Base-by-base conservation (phyloP, 169 alveolate species). In the Babesia divergens region DNA sequence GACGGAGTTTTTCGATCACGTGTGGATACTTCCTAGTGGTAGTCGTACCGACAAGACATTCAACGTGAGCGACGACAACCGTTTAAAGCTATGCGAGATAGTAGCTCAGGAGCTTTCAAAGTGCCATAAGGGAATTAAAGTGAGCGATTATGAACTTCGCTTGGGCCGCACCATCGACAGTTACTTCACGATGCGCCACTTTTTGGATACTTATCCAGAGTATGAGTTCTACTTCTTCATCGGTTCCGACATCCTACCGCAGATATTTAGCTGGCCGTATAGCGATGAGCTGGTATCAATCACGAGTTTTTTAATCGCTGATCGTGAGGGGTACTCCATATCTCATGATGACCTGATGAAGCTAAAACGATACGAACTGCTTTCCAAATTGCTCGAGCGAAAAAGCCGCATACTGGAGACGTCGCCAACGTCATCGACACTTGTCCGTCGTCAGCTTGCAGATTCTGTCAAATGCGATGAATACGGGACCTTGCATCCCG, bases 21-120 rank as follows among this genome's bases (percentile, higher is more conserved):
- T 69, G 1, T 50, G 83, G 80, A 60, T 80, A 22, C 37, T 80
- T 46, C 88, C 88, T 34, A 77, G 86, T 28, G 86, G 86, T 3
- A 46, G 31, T 18, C 65, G 86, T 13, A 51, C 74, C 8, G 86
- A 77, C 49, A 77, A 77, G 38, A 44, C 40, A 26, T 77, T 64
- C 70, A 77, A 43, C 31, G 77, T 50, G 37, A 20, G 40, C 20
- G 86, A 77, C 53, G 83, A 68, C 5, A 37, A 40, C 32, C 47
- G 86, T 14, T 24, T 55, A 26, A 40, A 56, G 59, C 62, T 51
- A 68, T 77, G 86, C 43, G 38, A 29, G 6, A 65, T 77, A 50
- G 82, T 44, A 34, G 55, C 50, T 7, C 51, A 37, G 14, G 55
- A 52, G 16, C 42, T 60, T 22, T 26, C 22, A 4, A 37, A 24